A percentile compares a stretch with the other conserved stretches of the same genome.
Conservation (phyloP, 164 flowering plant genomes). For the Taxillus chinensis region DNA sequence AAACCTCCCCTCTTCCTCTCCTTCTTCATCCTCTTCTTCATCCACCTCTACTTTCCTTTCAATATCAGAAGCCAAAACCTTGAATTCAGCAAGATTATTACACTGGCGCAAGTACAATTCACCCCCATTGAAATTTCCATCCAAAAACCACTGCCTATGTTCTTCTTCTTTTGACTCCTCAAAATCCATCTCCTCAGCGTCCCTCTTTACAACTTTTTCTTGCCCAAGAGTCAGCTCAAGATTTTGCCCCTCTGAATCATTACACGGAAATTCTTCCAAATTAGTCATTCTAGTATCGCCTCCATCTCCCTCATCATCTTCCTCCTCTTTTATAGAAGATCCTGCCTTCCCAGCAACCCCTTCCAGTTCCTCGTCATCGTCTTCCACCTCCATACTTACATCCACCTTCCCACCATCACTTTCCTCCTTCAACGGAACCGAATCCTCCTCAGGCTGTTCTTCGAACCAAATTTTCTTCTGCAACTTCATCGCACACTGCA, state of each 20-base stretch:
- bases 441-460: constrained; percentile 17
- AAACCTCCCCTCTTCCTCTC: constrained; percentile 17
- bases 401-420: constrained; percentile 3
- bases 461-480: constrained; percentile 41
- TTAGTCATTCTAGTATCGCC: constrained; percentile 5
- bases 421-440: constrained; percentile 7
- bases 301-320: constrained; percentile 7
- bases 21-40: constrained; percentile 21
- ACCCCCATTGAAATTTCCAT: constrained; percentile 17
- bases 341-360: neutral
- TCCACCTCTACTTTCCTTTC: constrained; percentile 11
- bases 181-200: constrained; percentile 34
- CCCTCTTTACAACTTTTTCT: constrained; percentile 17
- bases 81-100: constrained; percentile 18
- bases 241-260: constrained; percentile 24
- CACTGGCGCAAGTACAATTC: constrained; percentile 35
- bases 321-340: constrained; percentile 1
- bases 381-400: neutral
- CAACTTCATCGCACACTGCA: constrained; percentile 60
- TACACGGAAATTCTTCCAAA: constrained; percentile 10
- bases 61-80: constrained; percentile 15
- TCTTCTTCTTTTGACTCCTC: constrained; percentile 30
- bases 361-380: neutral
- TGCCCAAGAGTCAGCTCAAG: constrained; percentile 39
- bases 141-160: constrained; percentile 27